Percentiles rank a stretch among this genome's conserved stretches.
Conservation (phyloP, 192 early-diverging fungal genomes). For the Linnemannia hyalina region DNA sequence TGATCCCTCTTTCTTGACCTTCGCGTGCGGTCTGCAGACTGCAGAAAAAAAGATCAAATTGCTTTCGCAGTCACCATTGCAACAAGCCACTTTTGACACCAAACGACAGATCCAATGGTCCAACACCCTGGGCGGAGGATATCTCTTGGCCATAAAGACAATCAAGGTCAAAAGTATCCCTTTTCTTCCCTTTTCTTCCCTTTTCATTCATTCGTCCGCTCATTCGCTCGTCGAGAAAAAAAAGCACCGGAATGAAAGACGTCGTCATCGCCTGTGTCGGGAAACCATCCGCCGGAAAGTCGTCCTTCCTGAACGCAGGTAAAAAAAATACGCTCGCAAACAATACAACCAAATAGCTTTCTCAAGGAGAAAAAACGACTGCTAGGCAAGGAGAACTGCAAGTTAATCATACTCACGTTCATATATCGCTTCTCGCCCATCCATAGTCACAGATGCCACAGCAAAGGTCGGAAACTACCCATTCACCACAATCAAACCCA, state of each 20-base stretch:
- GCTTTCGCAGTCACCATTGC: background rate
- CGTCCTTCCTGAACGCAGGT: slow-evolving; percentile 85
- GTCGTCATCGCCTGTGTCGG: slow-evolving; percentile 78
- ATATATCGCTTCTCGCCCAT: background rate
- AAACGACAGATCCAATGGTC: too few species aligned
- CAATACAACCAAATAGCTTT: too few species aligned
- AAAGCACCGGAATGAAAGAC: slow-evolving; percentile 48
- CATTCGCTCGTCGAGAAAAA: background rate
- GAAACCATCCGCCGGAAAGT: slow-evolving; percentile 86
- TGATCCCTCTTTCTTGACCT: too few species aligned
- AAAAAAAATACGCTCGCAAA: background rate
- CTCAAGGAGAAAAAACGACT: too few species aligned
- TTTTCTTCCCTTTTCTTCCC: background rate
- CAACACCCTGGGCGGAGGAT: too few species aligned
- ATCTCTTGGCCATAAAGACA: background rate
- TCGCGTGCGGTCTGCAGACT: background rate
- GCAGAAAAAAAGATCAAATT: background rate
- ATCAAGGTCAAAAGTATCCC: background rate
- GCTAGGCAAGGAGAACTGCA: too few species aligned
- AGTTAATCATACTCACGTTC: too few species aligned
- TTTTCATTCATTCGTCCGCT: background rate
- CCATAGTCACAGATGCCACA: slow-evolving; percentile 77
- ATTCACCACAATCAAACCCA: slow-evolving; percentile 90
- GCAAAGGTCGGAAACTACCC: slow-evolving; percentile 89
- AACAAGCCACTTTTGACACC: too few species aligned